phyloP scores from a whole-genome alignment of 225 moss, liverwort and hornwort genomes.

The Pseudisothecium myosuroides region DNA sequence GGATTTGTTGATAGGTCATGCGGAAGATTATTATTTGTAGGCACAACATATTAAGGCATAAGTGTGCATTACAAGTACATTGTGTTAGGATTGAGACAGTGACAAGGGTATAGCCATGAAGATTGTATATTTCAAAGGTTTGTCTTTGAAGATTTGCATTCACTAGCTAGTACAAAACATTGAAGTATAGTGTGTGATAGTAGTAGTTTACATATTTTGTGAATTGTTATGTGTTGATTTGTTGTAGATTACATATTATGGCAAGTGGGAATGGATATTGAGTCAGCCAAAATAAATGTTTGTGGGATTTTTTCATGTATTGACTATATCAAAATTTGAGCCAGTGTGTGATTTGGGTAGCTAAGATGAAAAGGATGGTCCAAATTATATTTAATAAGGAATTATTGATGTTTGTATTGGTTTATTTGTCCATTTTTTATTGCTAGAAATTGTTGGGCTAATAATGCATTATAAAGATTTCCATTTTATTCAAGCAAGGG shows the following conservation, averaged over 20 bases:
- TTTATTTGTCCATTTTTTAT: background rate
- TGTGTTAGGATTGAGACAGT: too few species aligned
- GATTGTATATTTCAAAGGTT: too few species aligned
- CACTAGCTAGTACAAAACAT: background rate
- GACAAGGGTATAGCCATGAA: too few species aligned
- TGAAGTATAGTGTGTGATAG: accelerated
- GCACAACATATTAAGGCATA: too few species aligned
- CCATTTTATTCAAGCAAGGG: background rate
- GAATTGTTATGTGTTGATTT: background rate
- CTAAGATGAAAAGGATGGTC: background rate
- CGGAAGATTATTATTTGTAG: too few species aligned
- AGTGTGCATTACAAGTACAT: too few species aligned
- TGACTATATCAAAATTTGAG: background rate
- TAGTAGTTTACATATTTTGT: background rate
- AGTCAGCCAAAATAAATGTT: background rate
- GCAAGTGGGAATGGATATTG: accelerated
- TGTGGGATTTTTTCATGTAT: accelerated
- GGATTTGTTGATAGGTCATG: too few species aligned
- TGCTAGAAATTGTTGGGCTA: background rate
- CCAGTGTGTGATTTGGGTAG: accelerated
- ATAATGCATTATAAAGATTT: too few species aligned
- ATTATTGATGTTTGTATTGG: background rate
- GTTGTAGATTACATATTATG: background rate
- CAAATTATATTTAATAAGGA: background rate
- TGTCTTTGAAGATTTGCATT: background rate